Base-by-base conservation (phyloP, 2,329 filamentous ascomycete genomes). In the Dactylellina haptotyla region DNA sequence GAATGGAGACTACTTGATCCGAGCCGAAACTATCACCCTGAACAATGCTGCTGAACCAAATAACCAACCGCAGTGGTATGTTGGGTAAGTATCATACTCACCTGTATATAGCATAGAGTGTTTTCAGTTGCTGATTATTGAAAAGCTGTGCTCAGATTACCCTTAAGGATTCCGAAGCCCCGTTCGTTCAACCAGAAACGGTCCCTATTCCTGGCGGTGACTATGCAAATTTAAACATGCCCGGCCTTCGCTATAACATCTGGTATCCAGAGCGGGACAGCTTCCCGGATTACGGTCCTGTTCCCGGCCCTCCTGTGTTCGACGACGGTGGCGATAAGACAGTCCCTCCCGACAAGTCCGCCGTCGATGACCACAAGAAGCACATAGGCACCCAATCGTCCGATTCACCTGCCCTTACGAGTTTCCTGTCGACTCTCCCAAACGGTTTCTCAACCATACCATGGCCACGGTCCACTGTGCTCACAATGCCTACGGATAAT, bases 1-100 rank as follows among this genome's bases (percentile, higher is more conserved):
- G 30, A 56, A 74, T n/a, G 69, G 69, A n/a, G 69, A 74, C 28
- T 74, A 74, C 20, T 43, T 66, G 18, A 53, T 74, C 34, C 69
- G 62, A n/a, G 69, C 69, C 2, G 69, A 74, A 20, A 66, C 63
- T 4, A 51, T 74, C 14, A 67, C 61, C 0, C 30, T 74, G 46
- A 74, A 74, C 20, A 67, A 67, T 26, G 69, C 69, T 25, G 57
- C 18, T 9, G 41, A 61, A 16, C 61, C 61, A 20, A 30, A 62
- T 37, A 53, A 54, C 39, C 30, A 74, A 20, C 61, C 69, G 10
- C 61, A 67, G 53, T 67, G 56, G 69, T 74, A 66, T 57, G 62
- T 74, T 43, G 62, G 54, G 69, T 74, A 62, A 16, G 61, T 67
- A 43, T 43, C 16, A 37, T 20, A 20, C 30, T 30, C n/a, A n/a